Evolutionary conservation across 371 early-diverging fungal genomes (phyloP).

Genomic region (Mortierella sp.): DNA sequence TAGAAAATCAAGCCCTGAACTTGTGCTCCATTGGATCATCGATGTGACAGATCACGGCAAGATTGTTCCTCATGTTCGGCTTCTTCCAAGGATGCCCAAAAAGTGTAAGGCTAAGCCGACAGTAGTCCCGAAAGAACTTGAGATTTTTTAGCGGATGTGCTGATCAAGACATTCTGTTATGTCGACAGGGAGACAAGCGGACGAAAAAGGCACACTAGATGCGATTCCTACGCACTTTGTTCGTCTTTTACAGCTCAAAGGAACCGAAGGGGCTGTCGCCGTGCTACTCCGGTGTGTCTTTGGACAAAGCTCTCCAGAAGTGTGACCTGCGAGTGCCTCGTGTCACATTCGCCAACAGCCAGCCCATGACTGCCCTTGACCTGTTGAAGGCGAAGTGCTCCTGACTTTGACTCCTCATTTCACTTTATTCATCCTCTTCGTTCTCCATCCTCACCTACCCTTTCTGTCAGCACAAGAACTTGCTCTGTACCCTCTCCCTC

Average conservation of each 20-base stretch:
- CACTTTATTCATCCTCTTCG: not conserved
- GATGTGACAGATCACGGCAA: conserved; percentile 28
- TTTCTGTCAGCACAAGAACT: not conserved
- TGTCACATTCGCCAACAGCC: too few relatives aligned
- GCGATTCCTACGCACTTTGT: conserved; percentile 42
- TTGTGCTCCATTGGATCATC: conserved; percentile 44
- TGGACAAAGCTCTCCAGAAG: conserved; percentile 17
- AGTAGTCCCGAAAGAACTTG: too few relatives aligned
- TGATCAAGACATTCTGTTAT: too few relatives aligned
- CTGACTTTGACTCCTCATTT: not conserved
- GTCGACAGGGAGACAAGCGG: conserved; percentile 35
- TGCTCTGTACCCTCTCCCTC: not conserved
- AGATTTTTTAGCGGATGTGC: too few relatives aligned
- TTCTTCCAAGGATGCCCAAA: conserved; percentile 41
- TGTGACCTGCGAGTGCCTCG: not conserved
- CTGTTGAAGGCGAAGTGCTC: conserved; percentile 3
- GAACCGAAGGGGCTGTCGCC: conserved; percentile 34
- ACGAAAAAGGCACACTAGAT: conserved; percentile 37
- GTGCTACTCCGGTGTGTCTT: conserved; percentile 37
- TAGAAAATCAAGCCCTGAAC: conserved; percentile 37
- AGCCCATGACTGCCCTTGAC: too few relatives aligned
- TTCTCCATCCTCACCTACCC: not conserved
- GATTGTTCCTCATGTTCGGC: conserved; percentile 27
- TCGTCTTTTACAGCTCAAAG: conserved; percentile 43
- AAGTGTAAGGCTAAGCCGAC: conserved; percentile 26